phyloP scores from a whole-genome alignment of 2,329 filamentous ascomycete genomes.

The Dothideomycetidae sp. region DNA sequence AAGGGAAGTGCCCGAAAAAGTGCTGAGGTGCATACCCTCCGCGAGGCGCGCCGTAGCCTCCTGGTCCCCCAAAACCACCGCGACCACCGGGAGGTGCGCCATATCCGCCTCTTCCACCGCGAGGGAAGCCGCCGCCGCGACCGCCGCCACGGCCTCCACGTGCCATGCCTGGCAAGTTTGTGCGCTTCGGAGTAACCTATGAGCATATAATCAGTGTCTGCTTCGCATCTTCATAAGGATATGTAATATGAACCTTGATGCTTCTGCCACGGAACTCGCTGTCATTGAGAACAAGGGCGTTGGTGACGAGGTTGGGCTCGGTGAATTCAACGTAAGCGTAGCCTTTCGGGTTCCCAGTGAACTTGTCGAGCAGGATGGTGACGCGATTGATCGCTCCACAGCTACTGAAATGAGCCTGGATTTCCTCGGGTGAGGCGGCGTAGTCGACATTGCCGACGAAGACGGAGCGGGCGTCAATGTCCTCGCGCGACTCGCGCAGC shows the following conservation, averaged over 20 bases:
- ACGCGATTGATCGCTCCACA: slow-evolving; percentile 96
- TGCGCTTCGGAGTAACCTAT: slow-evolving; percentile 78
- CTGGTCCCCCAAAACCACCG: slow-evolving; percentile 23
- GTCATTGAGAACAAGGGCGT: slow-evolving; percentile 90
- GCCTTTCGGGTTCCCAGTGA: slow-evolving; percentile 97
- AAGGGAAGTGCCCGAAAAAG: slow-evolving; percentile 3
- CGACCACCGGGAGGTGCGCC: slow-evolving; percentile 37
- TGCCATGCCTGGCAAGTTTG: slow-evolving; percentile 89
- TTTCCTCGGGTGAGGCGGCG: slow-evolving; percentile 89
- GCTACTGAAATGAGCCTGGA: slow-evolving; percentile 95
- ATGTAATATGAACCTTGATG: slow-evolving; percentile 79
- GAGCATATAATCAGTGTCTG: slow-evolving; percentile 17
- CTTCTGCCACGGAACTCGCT: slow-evolving; percentile 89
- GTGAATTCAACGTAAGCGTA: slow-evolving; percentile 99
- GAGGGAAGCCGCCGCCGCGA: slow-evolving; percentile 34
- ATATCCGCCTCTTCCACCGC: slow-evolving; percentile 32
- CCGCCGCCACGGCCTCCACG: slow-evolving; percentile 53
- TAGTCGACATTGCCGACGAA: slow-evolving; percentile 99
- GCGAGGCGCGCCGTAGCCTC: slow-evolving; percentile 20
- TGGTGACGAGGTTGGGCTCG: slow-evolving; percentile 81
- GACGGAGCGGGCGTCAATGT: slow-evolving; percentile 86
- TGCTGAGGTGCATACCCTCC: slow-evolving; percentile 24
- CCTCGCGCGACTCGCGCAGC: slow-evolving; percentile 83
- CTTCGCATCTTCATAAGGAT: slow-evolving; percentile 1
- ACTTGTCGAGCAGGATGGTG: slow-evolving; percentile 94